phyloP scores from a whole-genome alignment of 1,139 yeast genomes.

The Barnettozyma hawaiiensis region DNA sequence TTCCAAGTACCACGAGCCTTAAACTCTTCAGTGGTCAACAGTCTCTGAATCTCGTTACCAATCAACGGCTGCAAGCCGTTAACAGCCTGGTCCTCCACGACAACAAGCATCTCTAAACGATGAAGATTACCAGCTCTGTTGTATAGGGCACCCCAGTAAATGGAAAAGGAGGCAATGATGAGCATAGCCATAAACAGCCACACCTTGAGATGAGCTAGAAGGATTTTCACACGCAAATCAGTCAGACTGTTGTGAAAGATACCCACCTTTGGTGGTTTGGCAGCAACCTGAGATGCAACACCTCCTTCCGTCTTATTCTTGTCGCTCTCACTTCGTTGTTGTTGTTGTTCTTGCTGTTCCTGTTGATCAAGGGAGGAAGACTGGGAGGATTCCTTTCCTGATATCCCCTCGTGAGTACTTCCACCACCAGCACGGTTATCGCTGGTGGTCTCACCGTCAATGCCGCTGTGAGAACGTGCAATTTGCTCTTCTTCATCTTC shows the following conservation, averaged over 20 bases:
- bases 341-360: not conserved
- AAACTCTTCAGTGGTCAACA: conserved; percentile 32
- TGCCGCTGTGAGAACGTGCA: not conserved
- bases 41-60: conserved; percentile 32
- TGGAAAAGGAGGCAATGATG: conserved; percentile 35
- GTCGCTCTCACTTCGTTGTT: not conserved
- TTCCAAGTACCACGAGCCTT: conserved; percentile 11
- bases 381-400: not conserved
- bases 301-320: not conserved
- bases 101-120: conserved; percentile 42
- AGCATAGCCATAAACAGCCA: conserved; percentile 19
- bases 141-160: conserved; percentile 59
- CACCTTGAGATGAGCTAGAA: conserved; percentile 9
- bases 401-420: not conserved
- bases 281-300: not conserved
- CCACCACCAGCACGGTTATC: not conserved
- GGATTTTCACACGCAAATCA: conserved; percentile 13
- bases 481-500: conserved; percentile 5
- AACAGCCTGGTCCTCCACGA: conserved; percentile 37
- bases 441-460: not conserved
- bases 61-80: conserved; percentile 24
- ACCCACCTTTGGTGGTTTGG: conserved; percentile 16
- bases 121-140: conserved; percentile 34
- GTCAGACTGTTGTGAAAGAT: conserved; percentile 14
- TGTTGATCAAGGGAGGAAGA: not conserved